Percentiles rank a stretch among this genome's conserved stretches.
These are phyloP conservation scores for Thermothelomyces thermophilus DNA, from an alignment of 2,329 filamentous ascomycete genomes.

Conservation along the genomic window DNA sequence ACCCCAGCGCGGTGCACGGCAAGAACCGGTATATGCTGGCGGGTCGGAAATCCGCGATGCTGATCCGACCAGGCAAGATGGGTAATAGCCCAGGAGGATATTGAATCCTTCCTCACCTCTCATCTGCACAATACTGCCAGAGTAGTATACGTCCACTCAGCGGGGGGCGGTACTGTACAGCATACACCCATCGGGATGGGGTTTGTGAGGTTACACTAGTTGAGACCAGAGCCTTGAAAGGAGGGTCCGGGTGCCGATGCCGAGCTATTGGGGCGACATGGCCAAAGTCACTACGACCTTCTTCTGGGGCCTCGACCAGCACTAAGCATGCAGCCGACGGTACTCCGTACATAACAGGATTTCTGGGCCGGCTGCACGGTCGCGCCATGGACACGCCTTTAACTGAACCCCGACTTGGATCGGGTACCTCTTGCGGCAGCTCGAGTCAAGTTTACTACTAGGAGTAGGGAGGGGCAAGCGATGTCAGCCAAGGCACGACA, in stretches of 20 bases:
- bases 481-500: no score
- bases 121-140: no score
- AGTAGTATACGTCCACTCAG: no score
- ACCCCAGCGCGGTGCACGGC: slow-evolving; percentile 11
- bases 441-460: slow-evolving; percentile 1
- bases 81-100: slow-evolving; percentile 4
- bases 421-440: slow-evolving; percentile 8
- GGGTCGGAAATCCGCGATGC: slow-evolving; percentile 17
- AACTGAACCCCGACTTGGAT: slow-evolving; percentile 3
- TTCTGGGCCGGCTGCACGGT: slow-evolving; percentile 6
- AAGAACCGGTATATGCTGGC: slow-evolving; percentile 8
- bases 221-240: not conserved
- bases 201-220: no score
- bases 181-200: no score
- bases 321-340: no score
- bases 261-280: slow-evolving; percentile 16
- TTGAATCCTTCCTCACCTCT: slow-evolving; percentile 1
- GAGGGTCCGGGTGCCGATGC: slow-evolving; percentile 13
- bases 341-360: no score
- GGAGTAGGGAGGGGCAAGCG: not conserved
- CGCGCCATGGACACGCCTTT: slow-evolving; percentile 2
- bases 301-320: not conserved
- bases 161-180: no score
- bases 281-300: slow-evolving; percentile 3
- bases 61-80: slow-evolving; percentile 17